A percentile compares a stretch with the other conserved stretches of the same genome.
phyloP scores from a whole-genome alignment of 106 monocot genomes.

The Allium fistulosum region DNA sequence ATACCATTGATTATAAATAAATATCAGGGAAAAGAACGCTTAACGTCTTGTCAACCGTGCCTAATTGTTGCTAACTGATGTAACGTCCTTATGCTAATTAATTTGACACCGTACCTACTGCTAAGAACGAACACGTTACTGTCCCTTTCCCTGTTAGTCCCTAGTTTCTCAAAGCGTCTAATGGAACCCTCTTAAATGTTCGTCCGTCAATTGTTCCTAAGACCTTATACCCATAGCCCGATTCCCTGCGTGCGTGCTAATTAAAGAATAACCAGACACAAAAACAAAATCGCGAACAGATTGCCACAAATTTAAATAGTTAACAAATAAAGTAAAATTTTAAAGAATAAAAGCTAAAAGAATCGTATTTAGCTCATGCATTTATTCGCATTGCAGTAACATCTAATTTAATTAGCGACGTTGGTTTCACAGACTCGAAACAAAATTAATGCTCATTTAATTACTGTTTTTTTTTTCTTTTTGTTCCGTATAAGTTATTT shows the following conservation, averaged over 20 bases:
- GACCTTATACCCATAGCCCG: not conserved
- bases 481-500: not conserved
- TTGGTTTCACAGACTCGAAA: conserved; percentile 4
- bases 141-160: too few relatives aligned
- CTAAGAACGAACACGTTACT: too few relatives aligned
- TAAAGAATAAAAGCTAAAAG: not conserved
- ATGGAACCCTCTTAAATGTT: too few relatives aligned
- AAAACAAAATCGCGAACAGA: not conserved
- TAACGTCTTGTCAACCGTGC: too few relatives aligned
- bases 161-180: too few relatives aligned
- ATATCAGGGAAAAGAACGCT: too few relatives aligned
- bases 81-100: too few relatives aligned
- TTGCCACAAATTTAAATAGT: not conserved
- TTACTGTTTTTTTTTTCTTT: not conserved
- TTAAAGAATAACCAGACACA: not conserved
- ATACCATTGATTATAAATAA: too few relatives aligned
- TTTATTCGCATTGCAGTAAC: conserved; percentile 1
- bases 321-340: not conserved
- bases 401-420: not conserved
- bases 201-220: too few relatives aligned
- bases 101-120: too few relatives aligned
- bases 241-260: not conserved
- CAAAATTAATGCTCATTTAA: conserved; percentile 4
- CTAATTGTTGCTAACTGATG: too few relatives aligned
- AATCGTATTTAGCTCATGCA: conserved; percentile 1